Evolutionary conservation across 345 rosid species (phyloP), one percentile per base, ranked within the genome.

Genomic region (Euphorbia tirucalli): DNA sequence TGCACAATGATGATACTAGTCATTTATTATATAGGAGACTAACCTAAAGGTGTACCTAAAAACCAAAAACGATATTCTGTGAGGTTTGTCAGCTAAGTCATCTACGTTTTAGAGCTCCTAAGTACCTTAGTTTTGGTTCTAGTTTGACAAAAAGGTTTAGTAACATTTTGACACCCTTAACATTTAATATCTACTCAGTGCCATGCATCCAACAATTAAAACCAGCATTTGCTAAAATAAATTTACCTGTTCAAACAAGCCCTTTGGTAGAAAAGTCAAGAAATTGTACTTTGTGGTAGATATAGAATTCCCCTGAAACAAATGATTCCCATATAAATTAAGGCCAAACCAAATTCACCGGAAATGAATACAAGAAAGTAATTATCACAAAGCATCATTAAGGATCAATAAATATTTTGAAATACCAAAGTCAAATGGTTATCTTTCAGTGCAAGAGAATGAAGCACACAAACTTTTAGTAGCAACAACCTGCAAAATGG

Each of bases 281-380:
- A 96, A 82, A 83, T 93, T 96, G 86, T 96, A 93, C 90, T 96
- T 96, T 22, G 99, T 96, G 43, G 99, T 96, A 15, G 99, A 88
- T 77, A 93, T 79, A 10, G 97, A 86, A 84, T 93, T 93, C 46
- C 96, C 97, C 97, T 93, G 89, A 69, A 81, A 80, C 30, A 74
- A 67, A 70, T 71, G 58, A 62, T 50, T 35, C 68, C 46, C 55
- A 69, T 41, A 4, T 25, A 27, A 69, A 77, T 74, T 49, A 80
- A 74, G 71, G 56, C 25, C 65, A 66, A 32, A 59, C 22, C n/a
- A 61, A 59, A 48, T 55, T 35, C 21, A 72, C 14, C 18, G 7
- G 27, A 49, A 66, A 43, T n/a, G 35, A 37, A 70, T 25, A 72
- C 60, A 63, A 56, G 61, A 37, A 54, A 21, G 2, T 0, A 31